Base-by-base conservation (phyloP, 345 rosid species). In the Laguncularia racemosa region DNA sequence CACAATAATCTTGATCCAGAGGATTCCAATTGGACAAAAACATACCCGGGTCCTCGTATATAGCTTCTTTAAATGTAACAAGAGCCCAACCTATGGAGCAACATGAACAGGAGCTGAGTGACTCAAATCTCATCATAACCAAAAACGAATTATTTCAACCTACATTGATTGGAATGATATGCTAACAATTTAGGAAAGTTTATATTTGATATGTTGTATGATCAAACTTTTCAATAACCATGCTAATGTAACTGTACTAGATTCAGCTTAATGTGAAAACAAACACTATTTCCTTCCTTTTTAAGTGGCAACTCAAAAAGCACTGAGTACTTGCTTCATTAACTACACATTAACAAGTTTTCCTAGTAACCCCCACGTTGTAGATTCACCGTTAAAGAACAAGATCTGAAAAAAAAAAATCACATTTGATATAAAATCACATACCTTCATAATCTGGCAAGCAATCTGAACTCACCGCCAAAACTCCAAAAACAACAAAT, bases 11-110 rank as follows among this genome's bases (percentile, higher is more conserved):
- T 58, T 80, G 81, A 76, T 80, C 86, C 52, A 83, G 75, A 55
- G 74, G 71, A 74, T 90, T 81, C 97, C 97, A 95, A 69, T 76
- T 84, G 51, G 95, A 81, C 68, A 88, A 74, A 72, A 84, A 84
- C 70, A 73, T 55, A 53, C 57, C 70, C 20, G 97, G 99, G 76
- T 95, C 99, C 63, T 90, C 97, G 66, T 73, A 85, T 65, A 88
- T 78, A 46, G 85, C 89, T 77, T 90, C 95, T 81, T 84, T 90
- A 73, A 95, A 88, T 62, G 84, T 65, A 18, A 56, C 73, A 19
- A 95, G 88, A 8, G 91, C 93, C 80, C 53, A 69, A 78, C 73
- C 99, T 95, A 63, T 12, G 50, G 44, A 28, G 48, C 47, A 48
- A 33, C 56, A 43, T 45, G 57, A 48, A 56, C 20, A 49, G 17